Percentiles rank a stretch among this genome's conserved stretches.
Evolutionary conservation across 2,329 filamentous ascomycete species (phyloP).

Genomic region (Nigrospora oryzae): DNA sequence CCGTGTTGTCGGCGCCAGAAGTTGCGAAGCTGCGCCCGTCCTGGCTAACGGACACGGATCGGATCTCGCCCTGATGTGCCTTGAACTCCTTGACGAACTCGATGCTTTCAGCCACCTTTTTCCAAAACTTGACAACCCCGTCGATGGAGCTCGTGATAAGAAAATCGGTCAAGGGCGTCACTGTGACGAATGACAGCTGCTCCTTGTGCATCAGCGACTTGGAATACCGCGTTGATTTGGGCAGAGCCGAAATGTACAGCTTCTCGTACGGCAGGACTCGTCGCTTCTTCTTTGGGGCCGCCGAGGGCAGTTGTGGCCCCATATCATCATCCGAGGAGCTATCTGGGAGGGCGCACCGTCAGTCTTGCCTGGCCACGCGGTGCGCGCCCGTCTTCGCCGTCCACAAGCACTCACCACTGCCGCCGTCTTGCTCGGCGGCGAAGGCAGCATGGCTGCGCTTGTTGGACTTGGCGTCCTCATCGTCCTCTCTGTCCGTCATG

Average conservation of each 20-base stretch:
- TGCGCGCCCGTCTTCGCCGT: too few relatives aligned
- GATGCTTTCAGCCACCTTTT: conserved; percentile 81
- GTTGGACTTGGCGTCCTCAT: conserved; percentile 11
- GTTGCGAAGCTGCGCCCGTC: conserved; percentile 94
- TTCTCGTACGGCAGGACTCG: conserved; percentile 89
- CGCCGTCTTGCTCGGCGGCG: conserved; percentile 13
- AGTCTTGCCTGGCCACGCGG: neutral
- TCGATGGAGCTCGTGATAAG: conserved; percentile 89
- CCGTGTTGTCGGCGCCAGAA: conserved; percentile 65
- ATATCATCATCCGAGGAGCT: conserved; percentile 78
- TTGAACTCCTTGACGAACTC: conserved; percentile 99
- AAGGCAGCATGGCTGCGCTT: conserved; percentile 22
- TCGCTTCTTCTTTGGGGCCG: conserved; percentile 79
- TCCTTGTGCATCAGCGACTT: conserved; percentile 99
- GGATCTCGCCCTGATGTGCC: conserved; percentile 80
- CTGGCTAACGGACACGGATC: conserved; percentile 72
- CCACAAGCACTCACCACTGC: conserved; percentile 6
- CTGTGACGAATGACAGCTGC: conserved; percentile 76
- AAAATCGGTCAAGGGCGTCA: conserved; percentile 89
- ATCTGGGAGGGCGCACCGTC: conserved; percentile 25
- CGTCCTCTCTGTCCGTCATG: conserved; percentile 14
- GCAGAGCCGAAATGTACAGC: conserved; percentile 85
- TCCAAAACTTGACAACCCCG: conserved; percentile 99
- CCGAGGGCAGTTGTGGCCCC: conserved; percentile 80
- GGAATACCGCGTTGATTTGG: conserved; percentile 73